These are phyloP conservation scores for Colletotrichum neosansevieriae DNA, from an alignment of 2,329 filamentous ascomycete species.

Conservation along the genomic window DNA sequence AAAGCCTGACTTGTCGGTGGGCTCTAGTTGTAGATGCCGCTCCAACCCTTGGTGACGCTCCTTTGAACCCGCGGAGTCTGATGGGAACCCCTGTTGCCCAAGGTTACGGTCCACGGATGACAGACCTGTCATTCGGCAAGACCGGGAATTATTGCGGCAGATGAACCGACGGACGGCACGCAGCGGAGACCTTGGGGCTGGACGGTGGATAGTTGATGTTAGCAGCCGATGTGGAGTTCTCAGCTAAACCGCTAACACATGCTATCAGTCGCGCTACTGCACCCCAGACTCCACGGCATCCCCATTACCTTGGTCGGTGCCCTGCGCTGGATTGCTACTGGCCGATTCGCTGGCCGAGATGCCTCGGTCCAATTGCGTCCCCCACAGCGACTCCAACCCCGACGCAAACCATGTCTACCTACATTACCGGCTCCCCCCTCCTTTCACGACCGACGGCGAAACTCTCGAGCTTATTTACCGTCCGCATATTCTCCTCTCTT, in stretches of 20 bases:
- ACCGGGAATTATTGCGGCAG: background rate
- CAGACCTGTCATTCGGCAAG: no score
- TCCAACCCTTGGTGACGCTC: no score
- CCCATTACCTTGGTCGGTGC: constrained; percentile 7
- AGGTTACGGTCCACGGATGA: no score
- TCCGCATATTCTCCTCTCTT: background rate
- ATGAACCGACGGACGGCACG: constrained; percentile 1
- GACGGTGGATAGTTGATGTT: constrained; percentile 4
- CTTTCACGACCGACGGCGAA: constrained; percentile 14
- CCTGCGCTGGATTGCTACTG: constrained; percentile 2
- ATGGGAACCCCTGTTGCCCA: constrained; percentile 11
- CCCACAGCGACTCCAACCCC: constrained; percentile 30
- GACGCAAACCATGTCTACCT: constrained; percentile 30
- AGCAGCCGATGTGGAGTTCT: accelerated
- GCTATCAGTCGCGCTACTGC: constrained; percentile 23
- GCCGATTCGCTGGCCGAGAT: constrained; percentile 32
- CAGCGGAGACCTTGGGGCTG: background rate
- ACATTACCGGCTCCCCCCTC: constrained; percentile 21
- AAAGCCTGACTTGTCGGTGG: no score
- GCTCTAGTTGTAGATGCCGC: no score
- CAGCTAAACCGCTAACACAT: background rate
- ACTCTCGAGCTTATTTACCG: constrained; percentile 32
- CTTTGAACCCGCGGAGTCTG: no score
- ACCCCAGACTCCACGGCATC: constrained; percentile 30
- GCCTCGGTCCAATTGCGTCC: constrained; percentile 37